Base-by-base conservation (phyloP, 805 yeast species). In the Monosporozyma siamensis region DNA sequence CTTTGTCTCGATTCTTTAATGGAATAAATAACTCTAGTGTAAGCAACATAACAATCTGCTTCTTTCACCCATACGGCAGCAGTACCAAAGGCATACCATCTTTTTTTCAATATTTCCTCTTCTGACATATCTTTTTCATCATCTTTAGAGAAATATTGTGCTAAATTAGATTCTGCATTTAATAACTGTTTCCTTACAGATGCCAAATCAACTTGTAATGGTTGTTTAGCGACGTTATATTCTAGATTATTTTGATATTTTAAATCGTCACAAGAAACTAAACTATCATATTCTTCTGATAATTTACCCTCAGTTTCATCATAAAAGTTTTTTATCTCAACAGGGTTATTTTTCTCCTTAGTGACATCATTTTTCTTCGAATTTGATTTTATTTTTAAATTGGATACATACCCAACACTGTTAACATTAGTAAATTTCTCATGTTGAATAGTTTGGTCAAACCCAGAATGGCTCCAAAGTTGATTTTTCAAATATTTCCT, bases 21-120 rank as follows among this genome's bases (percentile, higher is more conserved):
- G 6, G 63, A 53, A 51, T 71, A 74, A 17, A 66, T 53, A 20
- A 73, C 50, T 43, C 78, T 56, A n/a, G 74, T 66, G 14, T 68
- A 69, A 61, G 71, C 63, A 46, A 70, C 57, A 54, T 74, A 77
- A 17, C 71, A 67, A 17, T 73, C 71, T 47, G 71, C 72, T 32
- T 68, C 67, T 30, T 68, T 69, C 21, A 75, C 53, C 77, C 77
- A 74, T 14, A 73, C 75, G 1, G 74, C 66, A 1, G 76, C 68
- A 1, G 77, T 76, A 4, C 76, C 71, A 40, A 71, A 66, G 40
- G 67, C 60, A 46, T 53, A 69, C 78, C 79, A 75, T 30, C 40
- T 39, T 24, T 47, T 35, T 23, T 41, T 39, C n/a, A 52, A 35
- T 40, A 44, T 42, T 18, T 44, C 44, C 12, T 34, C 40, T 30